Conservation (phyloP, 164 flowering plant genomes). For the Nelumbo lutea region DNA sequence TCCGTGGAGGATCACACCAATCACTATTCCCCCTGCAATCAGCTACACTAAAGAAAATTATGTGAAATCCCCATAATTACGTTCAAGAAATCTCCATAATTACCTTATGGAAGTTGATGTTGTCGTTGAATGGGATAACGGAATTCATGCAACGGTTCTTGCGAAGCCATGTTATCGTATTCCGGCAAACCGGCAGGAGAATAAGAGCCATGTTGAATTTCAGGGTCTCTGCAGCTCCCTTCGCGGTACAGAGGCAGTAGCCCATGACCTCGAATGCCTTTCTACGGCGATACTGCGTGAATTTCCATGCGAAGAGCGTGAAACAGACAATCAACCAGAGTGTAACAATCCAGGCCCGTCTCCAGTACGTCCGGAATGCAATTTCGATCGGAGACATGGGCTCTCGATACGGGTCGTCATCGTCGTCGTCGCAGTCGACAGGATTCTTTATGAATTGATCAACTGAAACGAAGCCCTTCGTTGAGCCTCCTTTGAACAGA, state of each 20-base stretch:
- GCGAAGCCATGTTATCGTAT: conserved; percentile 46
- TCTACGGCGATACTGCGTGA: conserved; percentile 34
- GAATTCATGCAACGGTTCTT: conserved; percentile 20
- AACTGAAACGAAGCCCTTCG: conserved; percentile 4
- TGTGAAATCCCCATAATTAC: background rate
- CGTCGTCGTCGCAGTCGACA: background rate
- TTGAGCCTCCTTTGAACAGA: conserved; percentile 23
- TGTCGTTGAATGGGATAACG: conserved; percentile 48
- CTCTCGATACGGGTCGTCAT: conserved; percentile 5
- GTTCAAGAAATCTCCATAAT: background rate
- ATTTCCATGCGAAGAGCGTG: conserved; percentile 45
- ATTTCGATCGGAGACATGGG: conserved; percentile 22
- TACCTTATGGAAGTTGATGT: conserved; percentile 57
- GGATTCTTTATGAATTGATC: background rate
- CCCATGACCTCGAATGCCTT: conserved; percentile 51
- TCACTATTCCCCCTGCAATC: conserved; percentile 50
- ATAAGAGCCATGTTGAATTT: conserved; percentile 57
- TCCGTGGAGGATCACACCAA: conserved; percentile 49
- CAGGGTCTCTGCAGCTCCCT: conserved; percentile 54
- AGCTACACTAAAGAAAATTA: conserved; percentile 27
- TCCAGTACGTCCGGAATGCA: conserved; percentile 36
- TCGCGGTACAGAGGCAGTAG: conserved; percentile 47
- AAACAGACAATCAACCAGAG: conserved; percentile 29
- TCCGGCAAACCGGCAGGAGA: conserved; percentile 49
- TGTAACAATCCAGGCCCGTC: conserved; percentile 35